phyloP scores from a whole-genome alignment of 441 rosid species.

The Pelargonium myrrhifolium region DNA sequence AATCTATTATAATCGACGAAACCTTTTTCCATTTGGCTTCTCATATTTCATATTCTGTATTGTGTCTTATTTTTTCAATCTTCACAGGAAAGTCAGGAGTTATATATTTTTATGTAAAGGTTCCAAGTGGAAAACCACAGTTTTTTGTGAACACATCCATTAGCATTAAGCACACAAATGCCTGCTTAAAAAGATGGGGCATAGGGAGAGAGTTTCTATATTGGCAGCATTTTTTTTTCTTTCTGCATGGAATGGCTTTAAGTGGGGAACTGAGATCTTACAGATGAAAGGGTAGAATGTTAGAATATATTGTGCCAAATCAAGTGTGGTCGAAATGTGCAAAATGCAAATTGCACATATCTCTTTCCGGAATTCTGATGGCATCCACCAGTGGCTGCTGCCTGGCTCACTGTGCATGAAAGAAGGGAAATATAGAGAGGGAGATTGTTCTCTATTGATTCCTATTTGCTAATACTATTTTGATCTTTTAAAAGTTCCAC shows the following conservation, averaged over 20 bases:
- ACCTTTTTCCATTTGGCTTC: not conserved
- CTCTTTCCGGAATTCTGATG: not conserved
- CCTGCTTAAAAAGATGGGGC: not conserved
- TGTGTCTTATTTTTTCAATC: not conserved
- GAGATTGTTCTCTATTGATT: too few relatives aligned
- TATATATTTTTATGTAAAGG: not conserved
- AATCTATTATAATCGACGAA: not conserved
- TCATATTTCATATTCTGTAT: not conserved
- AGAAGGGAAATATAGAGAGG: too few relatives aligned
- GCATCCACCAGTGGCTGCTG: not conserved
- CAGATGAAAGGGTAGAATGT: too few relatives aligned
- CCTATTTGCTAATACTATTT: not conserved
- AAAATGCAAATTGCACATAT: too few relatives aligned
- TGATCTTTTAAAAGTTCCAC: not conserved
- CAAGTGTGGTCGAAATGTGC: too few relatives aligned
- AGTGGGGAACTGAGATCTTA: not conserved
- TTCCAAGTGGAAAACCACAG: not conserved
- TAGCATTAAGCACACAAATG: not conserved
- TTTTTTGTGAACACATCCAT: not conserved
- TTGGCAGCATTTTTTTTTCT: not conserved
- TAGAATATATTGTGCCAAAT: too few relatives aligned
- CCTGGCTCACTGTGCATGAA: not conserved
- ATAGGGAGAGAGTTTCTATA: not conserved
- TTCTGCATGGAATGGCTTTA: not conserved
- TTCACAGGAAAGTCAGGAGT: not conserved